A percentile compares a stretch with the other conserved stretches of the same genome.
phyloP scores from a whole-genome alignment of 441 rosid genomes.

The Gossypium laxum region DNA sequence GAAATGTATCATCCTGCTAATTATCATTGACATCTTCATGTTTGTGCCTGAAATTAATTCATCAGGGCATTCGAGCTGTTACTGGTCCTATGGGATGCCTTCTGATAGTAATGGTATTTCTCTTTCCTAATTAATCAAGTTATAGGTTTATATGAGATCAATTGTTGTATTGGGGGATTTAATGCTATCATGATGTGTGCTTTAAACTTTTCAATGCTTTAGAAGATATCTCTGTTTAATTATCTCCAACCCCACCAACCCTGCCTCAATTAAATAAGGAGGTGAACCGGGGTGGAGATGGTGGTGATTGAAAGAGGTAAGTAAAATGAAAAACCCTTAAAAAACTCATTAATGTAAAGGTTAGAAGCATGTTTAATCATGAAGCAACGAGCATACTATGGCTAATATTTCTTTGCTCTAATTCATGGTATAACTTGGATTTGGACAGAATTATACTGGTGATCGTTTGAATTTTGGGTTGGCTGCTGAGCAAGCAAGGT shows the following conservation, averaged over 20 bases:
- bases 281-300: neutral
- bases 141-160: neutral
- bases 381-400: neutral
- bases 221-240: neutral
- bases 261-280: neutral
- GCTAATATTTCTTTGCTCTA: neutral
- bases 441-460: constrained; percentile 80
- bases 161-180: neutral
- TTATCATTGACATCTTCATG: neutral
- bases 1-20: neutral
- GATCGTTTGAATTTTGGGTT: constrained; percentile 93
- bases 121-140: constrained; percentile 8
- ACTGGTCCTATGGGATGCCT: constrained; percentile 96
- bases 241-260: neutral
- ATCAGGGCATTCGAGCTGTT: constrained; percentile 91
- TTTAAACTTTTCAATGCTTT: neutral
- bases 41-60: constrained; percentile 11
- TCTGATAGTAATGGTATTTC: constrained; percentile 69
- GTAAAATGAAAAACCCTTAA: neutral
- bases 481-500: constrained; percentile 98
- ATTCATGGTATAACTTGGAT: constrained; percentile 22
- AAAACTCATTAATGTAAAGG: neutral
- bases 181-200: neutral
- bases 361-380: neutral
- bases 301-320: neutral